Percentiles rank a stretch among this genome's conserved stretches.
Evolutionary conservation across 108 stramenopile species (phyloP).

Genomic region (Nitzschia putrida): DNA sequence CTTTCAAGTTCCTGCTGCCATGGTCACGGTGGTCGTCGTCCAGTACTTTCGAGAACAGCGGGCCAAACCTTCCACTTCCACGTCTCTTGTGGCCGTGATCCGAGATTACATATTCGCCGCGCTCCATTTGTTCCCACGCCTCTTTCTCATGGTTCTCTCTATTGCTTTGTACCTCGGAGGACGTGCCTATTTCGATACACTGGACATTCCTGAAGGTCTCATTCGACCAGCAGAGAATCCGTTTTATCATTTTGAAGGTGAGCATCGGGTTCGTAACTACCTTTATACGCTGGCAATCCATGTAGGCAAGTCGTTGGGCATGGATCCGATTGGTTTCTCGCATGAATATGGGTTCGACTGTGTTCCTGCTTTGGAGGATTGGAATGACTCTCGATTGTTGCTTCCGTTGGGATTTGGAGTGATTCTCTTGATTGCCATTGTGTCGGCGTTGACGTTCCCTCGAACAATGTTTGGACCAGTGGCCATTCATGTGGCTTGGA

Average conservation of each 20-base stretch:
- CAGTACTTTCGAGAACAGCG: constrained; percentile 12
- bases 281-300: constrained; percentile 66
- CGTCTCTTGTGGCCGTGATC: background rate
- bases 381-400: constrained; percentile 57
- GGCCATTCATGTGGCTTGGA: constrained; percentile 62
- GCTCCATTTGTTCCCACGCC: constrained; percentile 31
- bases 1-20: constrained; percentile 65
- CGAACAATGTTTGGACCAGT: constrained; percentile 41
- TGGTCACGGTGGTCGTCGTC: constrained; percentile 62
- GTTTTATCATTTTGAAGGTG: constrained; percentile 55
- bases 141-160: constrained; percentile 44
- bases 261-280: constrained; percentile 59
- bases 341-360: constrained; percentile 88
- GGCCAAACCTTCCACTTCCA: background rate
- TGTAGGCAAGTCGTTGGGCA: constrained; percentile 44
- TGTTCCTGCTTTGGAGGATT: constrained; percentile 49
- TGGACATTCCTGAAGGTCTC: constrained; percentile 75
- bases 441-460: constrained; percentile 15
- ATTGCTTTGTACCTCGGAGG: constrained; percentile 46
- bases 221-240: constrained; percentile 88
- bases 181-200: constrained; percentile 51
- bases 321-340: constrained; percentile 70
- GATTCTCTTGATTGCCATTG: constrained; percentile 32
- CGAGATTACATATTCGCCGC: constrained; percentile 21
- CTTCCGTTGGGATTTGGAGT: constrained; percentile 21